A percentile compares a stretch with the other conserved stretches of the same genome.
These are phyloP conservation scores for Strigomonas oncopelti DNA, from an alignment of 208 protist genomes.

Conservation along the genomic window DNA sequence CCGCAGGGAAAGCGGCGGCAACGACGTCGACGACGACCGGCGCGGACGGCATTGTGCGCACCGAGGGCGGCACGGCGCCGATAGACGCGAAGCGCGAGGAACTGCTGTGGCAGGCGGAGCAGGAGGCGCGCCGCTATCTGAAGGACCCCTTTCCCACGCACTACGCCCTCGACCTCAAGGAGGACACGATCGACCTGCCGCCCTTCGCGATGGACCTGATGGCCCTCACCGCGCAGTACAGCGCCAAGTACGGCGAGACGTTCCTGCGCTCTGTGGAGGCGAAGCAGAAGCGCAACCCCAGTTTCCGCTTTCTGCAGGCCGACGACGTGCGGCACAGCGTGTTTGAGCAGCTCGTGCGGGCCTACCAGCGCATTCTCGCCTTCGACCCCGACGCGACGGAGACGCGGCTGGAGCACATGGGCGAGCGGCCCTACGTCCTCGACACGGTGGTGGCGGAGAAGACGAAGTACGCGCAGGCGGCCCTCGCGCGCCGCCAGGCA, in stretches of 20 bases:
- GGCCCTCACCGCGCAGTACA: constrained; percentile 77
- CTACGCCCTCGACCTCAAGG: constrained; percentile 64
- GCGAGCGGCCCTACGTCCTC: constrained; percentile 46
- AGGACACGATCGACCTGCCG: constrained; percentile 66
- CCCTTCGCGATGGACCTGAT: constrained; percentile 70
- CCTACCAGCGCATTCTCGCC: constrained; percentile 68
- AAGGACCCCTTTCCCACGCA: constrained; percentile 74
- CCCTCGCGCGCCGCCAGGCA: constrained; percentile 70
- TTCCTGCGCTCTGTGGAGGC: constrained; percentile 60
- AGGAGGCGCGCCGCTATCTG: constrained; percentile 69
- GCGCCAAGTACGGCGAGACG: constrained; percentile 78
- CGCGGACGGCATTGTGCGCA: constrained; percentile 41
- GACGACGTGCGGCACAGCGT: constrained; percentile 74
- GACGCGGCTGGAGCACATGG: constrained; percentile 59
- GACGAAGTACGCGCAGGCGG: constrained; percentile 67
- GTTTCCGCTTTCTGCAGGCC: constrained; percentile 69
- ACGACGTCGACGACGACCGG: constrained; percentile 45
- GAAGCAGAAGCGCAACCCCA: constrained; percentile 60
- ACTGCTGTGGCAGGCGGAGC: constrained; percentile 62
- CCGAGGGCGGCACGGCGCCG: constrained; percentile 52
- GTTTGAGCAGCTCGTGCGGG: constrained; percentile 71
- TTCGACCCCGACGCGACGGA: constrained; percentile 70
- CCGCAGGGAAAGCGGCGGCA: constrained; percentile 4
- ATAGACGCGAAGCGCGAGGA: constrained; percentile 58
- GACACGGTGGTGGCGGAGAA: constrained; percentile 68